phyloP scores from a whole-genome alignment of 345 rosid genomes.

The Toxicodendron radicans region DNA sequence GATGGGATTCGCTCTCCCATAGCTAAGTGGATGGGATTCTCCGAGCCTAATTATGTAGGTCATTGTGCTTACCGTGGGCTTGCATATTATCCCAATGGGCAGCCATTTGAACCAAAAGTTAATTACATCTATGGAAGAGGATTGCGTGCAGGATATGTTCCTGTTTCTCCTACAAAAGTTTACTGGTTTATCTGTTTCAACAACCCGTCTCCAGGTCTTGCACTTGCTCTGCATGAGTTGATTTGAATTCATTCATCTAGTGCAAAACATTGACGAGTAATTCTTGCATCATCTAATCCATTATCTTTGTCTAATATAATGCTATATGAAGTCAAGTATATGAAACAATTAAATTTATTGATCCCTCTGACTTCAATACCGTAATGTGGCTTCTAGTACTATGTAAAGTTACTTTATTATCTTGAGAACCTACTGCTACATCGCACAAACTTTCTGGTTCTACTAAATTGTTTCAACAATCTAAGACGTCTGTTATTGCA shows the following conservation, averaged over 20 bases:
- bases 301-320: background rate
- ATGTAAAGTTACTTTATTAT: too few relatives aligned
- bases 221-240: background rate
- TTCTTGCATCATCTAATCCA: background rate
- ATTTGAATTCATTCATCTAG: background rate
- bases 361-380: too few relatives aligned
- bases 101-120: conserved; percentile 63
- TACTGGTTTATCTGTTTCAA: conserved; percentile 96
- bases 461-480: background rate
- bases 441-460: background rate
- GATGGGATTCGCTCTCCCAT: conserved; percentile 80
- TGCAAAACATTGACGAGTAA: background rate
- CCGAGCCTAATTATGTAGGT: conserved; percentile 79
- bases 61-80: conserved; percentile 81
- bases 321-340: background rate
- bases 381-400: background rate
- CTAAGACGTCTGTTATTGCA: conserved; percentile 25
- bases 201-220: conserved; percentile 71
- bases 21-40: conserved; percentile 88
- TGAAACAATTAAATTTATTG: too few relatives aligned
- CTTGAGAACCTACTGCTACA: background rate
- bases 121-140: conserved; percentile 83
- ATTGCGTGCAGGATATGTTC: conserved; percentile 80
- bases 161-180: conserved; percentile 72
- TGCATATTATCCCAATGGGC: conserved; percentile 64